Percentiles rank a stretch among this genome's conserved stretches.
phyloP scores from a whole-genome alignment of 768 basidiomycete genomes.

The Gautieria morchelliformis region DNA sequence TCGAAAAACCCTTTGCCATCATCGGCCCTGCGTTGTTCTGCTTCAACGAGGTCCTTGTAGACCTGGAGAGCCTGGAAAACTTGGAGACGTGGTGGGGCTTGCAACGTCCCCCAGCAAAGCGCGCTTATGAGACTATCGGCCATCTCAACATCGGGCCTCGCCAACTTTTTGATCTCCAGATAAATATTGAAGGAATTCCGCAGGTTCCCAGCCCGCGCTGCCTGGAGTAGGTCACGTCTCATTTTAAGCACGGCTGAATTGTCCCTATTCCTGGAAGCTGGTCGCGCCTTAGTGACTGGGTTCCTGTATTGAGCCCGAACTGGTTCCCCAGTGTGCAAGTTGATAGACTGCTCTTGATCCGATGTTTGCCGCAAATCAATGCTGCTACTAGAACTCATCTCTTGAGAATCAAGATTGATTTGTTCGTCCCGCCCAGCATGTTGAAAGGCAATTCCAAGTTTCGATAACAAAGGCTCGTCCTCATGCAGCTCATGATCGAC shows the following conservation, averaged over 20 bases:
- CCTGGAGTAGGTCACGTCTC: background rate
- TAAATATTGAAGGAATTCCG: background rate
- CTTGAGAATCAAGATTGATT: too few relatives aligned
- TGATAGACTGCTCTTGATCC: background rate
- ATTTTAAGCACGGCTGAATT: background rate
- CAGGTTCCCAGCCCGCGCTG: background rate
- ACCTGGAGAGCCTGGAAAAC: constrained; percentile 47
- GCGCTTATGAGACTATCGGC: constrained; percentile 45
- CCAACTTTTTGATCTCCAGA: background rate
- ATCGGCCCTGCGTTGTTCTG: background rate
- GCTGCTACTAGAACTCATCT: too few relatives aligned
- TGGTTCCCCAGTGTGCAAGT: background rate
- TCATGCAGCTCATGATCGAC: too few relatives aligned
- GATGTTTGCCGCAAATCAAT: background rate
- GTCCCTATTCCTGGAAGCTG: background rate
- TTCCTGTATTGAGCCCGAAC: background rate
- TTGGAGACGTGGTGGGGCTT: constrained; percentile 27
- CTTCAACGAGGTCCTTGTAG: constrained; percentile 37
- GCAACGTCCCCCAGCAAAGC: constrained; percentile 33
- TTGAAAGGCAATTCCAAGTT: too few relatives aligned
- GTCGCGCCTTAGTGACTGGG: background rate
- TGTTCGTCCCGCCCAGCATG: too few relatives aligned
- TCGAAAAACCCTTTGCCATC: background rate
- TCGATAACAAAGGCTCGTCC: too few relatives aligned
- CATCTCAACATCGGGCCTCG: constrained; percentile 36